Base-by-base conservation (phyloP, 2,329 filamentous ascomycete genomes). In the Fusarium oxysporum region DNA sequence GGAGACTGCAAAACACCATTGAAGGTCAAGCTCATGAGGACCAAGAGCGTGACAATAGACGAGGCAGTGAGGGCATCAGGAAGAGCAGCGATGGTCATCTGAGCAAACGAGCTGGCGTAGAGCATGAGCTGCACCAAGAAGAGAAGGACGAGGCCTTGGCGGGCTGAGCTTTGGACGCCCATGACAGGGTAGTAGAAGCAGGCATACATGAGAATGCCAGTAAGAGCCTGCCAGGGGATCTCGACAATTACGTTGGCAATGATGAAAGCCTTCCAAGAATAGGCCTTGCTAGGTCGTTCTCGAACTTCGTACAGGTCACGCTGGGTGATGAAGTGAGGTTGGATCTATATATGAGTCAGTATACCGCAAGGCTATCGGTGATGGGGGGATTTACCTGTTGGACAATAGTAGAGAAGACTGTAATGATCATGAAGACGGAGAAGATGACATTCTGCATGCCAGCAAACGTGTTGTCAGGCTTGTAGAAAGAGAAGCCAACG, bases 391-490 rank as follows among this genome's bases (percentile, higher is more conserved):
- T 62, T 74, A 82, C 80, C 79, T 93, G 91, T 71, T 93, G 90
- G 1, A 92, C 88, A 19, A 93, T 82, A 16, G 90, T 89, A 21
- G 90, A 89, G 79, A 95, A 95, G 78, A 95, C 92, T 28, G 91
- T 94, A 62, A 90, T 87, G 57, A 94, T 81, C 89, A 94, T 92
- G 82, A 95, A 95, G 44, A 93, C 89, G 51, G 87, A 86, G 80
- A 95, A 95, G 79, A 95, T 86, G 58, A 93, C 89, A 78, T 92
- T 92, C 77, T 94, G 91, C 73, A 94, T 88, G n/a, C 92, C 92
- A 28, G 92, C 90, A 54, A 88, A 83, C 0, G 89, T 90, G 57
- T 85, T 85, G 11, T 88, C 65, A 9, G 83, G 78, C 7, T 84
- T 53, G 82, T 86, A 93, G 80, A 95, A 93, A 0, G 91, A 92